These are phyloP conservation scores for Dendrocalamus latiflorus DNA, from an alignment of 202 grass and related monocot species.

Conservation along the genomic window DNA sequence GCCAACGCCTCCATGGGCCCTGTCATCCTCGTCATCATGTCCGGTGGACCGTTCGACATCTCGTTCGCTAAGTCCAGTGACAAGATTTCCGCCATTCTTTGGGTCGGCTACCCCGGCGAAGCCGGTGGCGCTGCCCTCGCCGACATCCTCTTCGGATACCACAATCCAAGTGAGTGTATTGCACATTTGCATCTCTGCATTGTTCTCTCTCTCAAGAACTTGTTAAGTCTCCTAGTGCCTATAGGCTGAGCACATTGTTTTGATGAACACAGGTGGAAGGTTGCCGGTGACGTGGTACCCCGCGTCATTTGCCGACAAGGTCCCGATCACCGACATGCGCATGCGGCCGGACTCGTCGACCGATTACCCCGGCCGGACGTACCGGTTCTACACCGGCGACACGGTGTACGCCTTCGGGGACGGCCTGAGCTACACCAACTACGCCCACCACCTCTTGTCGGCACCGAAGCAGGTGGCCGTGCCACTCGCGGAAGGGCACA, in stretches of 20 bases:
- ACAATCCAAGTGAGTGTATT: conserved; percentile 63
- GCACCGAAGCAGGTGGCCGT: conserved; percentile 51
- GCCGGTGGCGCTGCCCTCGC: conserved; percentile 74
- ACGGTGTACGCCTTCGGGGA: conserved; percentile 77
- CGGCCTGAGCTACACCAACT: conserved; percentile 84
- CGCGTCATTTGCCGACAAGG: conserved; percentile 44
- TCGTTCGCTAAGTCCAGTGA: conserved; percentile 49
- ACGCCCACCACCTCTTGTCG: conserved; percentile 41
- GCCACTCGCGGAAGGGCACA: conserved; percentile 52
- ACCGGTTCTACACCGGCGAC: conserved; percentile 88
- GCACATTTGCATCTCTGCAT: background rate
- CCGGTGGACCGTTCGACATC: conserved; percentile 77
- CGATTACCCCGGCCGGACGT: conserved; percentile 74
- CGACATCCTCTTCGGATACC: conserved; percentile 69
- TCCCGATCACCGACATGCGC: conserved; percentile 79
- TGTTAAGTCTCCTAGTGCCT: background rate
- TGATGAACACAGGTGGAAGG: conserved; percentile 52
- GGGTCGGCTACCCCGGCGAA: conserved; percentile 89
- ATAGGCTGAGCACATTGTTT: background rate
- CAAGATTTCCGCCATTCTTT: conserved; percentile 69
- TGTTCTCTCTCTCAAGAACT: background rate
- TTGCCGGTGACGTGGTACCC: conserved; percentile 94
- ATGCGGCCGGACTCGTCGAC: conserved; percentile 66
- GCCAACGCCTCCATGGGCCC: conserved; percentile 60
- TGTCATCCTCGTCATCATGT: conserved; percentile 93